Base-by-base conservation (phyloP, 805 yeast genomes). In the Suhomyces pyralidae region DNA sequence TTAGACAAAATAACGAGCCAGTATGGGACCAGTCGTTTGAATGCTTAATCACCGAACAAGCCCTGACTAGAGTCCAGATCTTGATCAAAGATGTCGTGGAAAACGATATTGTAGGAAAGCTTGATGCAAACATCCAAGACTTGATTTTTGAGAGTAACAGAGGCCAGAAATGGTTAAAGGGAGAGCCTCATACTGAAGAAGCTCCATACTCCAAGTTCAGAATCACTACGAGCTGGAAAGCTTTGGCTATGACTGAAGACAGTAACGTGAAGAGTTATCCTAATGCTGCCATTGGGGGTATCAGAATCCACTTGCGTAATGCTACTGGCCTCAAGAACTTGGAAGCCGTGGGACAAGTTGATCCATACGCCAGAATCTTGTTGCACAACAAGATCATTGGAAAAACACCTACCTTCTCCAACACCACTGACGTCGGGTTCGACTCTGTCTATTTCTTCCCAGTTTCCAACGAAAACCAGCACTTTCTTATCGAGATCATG, bases 1-100 rank as follows among this genome's bases (percentile, higher is more conserved):
- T 87, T 64, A 84, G 82, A 61, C 79, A 82, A 62, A 78, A 83
- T 7, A 88, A 87, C 61, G 90, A 84, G 61, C 96, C 96, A 15
- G 71, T 84, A 10, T 88, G 88, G 84, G 84, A 82, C 54, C 83
- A 83, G 60, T 65, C 78, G 26, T 67, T 83, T 51, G 96, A 88
- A 67, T 64, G 81, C 5, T 74, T 88, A 58, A 70, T 88, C 36
- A 78, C 84, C 5, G 78, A 86, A 26, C 88, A 85, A 64, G 76
- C 85, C 0, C 70, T 68, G 30, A 79, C 91, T 15, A 72, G 73
- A 24, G 59, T 87, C 26, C 80, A 76, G 55, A 68, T 88, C n/a
- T 65, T 81, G 22, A 75, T 88, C 24, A 84, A 78, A 62, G 92
- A 88, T 67, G 73, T 81, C 6, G 80, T 82, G 7, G 81, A 83